A percentile compares a stretch with the other conserved stretches of the same genome.
These are phyloP conservation scores for Neurospora sp. DNA, from an alignment of 2,329 filamentous ascomycete genomes.

Conservation along the genomic window DNA sequence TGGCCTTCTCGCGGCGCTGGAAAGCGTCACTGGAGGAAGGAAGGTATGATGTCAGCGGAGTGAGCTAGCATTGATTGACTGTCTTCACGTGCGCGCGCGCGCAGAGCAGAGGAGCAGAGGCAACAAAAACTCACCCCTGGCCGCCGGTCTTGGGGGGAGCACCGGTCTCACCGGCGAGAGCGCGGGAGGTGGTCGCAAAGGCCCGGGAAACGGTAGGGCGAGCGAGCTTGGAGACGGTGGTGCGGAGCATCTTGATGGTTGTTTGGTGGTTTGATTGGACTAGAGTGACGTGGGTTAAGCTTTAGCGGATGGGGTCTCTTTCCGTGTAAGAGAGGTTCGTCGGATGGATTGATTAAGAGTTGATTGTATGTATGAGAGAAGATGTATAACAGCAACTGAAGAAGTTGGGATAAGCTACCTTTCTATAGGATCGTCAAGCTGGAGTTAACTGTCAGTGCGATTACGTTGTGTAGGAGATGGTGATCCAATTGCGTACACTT, in stretches of 20 bases:
- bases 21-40: conserved; percentile 64
- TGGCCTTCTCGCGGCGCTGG: conserved; percentile 80
- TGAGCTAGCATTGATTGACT: no score
- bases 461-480: background rate
- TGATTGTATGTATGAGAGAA: background rate
- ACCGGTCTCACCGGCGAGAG: conserved; percentile 65
- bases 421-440: background rate
- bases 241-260: conserved; percentile 53
- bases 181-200: conserved; percentile 53
- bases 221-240: conserved; percentile 43
- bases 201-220: conserved; percentile 44
- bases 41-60: conserved; percentile 6
- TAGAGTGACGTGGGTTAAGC: conserved; percentile 6
- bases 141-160: conserved; percentile 44
- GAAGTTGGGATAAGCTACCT: background rate
- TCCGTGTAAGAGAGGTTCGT: background rate
- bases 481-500: conserved; percentile 2
- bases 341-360: background rate
- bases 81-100: background rate
- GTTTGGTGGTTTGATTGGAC: conserved; percentile 2
- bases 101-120: background rate
- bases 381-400: background rate
- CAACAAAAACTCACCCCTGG: conserved; percentile 34
- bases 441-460: background rate
- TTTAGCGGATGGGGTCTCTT: conserved; percentile 1